phyloP scores from a whole-genome alignment of 345 rosid genomes.

The Salix udensis region DNA sequence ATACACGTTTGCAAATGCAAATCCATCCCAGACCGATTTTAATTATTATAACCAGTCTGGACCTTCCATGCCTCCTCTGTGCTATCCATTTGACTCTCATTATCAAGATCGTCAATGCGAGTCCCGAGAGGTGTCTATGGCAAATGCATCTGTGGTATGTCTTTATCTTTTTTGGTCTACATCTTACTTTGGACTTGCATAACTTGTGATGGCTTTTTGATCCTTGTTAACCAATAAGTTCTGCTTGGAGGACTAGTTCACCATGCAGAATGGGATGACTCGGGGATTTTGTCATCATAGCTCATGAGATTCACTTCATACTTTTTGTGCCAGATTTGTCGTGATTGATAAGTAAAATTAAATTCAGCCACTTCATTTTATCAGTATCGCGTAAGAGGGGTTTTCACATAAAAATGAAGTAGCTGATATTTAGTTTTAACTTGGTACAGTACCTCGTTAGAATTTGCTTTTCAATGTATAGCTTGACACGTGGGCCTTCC shows the following conservation, averaged over 20 bases:
- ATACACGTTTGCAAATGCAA: conserved; percentile 67
- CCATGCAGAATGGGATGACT: no score
- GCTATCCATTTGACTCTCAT: conserved; percentile 68
- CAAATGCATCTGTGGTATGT: conserved; percentile 77
- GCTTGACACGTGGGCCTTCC: no score
- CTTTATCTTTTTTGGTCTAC: not conserved
- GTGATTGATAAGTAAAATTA: no score
- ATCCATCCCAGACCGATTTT: conserved; percentile 53
- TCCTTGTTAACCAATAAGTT: not conserved
- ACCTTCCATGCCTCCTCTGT: conserved; percentile 80
- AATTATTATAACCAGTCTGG: conserved; percentile 81
- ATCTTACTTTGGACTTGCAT: not conserved
- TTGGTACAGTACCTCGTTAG: no score
- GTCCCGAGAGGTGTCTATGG: conserved; percentile 61
- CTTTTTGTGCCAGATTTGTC: no score
- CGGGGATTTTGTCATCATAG: not conserved
- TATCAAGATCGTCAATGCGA: conserved; percentile 60
- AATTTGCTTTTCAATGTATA: no score
- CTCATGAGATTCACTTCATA: not conserved
- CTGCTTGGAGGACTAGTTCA: not conserved
- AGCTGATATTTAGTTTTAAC: no score
- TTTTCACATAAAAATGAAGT: no score
- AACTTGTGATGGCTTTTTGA: not conserved
- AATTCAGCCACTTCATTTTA: no score
- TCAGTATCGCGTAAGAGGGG: no score